These are phyloP conservation scores for Lipomyces orientalis DNA, from an alignment of 805 yeast species.

Conservation along the genomic window DNA sequence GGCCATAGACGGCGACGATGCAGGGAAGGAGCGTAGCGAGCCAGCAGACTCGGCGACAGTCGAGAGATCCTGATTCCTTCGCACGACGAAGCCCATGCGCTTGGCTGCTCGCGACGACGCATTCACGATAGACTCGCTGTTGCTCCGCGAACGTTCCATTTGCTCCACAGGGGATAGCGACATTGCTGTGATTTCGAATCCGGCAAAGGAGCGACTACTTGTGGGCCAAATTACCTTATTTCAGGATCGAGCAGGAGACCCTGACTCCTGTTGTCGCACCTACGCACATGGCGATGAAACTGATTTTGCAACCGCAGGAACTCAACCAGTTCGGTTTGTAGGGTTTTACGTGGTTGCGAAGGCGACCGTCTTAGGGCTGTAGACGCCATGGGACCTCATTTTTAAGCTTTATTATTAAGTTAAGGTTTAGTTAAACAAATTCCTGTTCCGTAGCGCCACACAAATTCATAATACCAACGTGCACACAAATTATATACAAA, in stretches of 20 bases:
- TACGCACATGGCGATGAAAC: not conserved
- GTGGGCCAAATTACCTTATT: not conserved
- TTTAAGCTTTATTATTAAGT: no score
- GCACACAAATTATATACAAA: not conserved
- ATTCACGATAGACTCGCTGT: conserved; percentile 36
- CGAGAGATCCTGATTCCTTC: conserved; percentile 32
- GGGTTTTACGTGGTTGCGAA: no score
- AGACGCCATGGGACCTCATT: not conserved
- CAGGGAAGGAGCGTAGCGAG: not conserved
- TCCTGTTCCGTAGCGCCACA: no score
- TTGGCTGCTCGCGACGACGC: conserved; percentile 33
- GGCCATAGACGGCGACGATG: not conserved
- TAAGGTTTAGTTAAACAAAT: no score
- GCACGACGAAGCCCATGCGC: conserved; percentile 41
- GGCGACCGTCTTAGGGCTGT: not conserved
- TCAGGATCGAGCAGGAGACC: not conserved
- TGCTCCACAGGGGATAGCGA: conserved; percentile 30
- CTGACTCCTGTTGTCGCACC: not conserved
- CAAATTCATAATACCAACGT: not conserved
- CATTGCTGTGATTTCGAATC: conserved; percentile 5
- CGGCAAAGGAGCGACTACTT: not conserved
- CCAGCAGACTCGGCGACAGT: conserved; percentile 22
- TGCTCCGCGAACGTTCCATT: conserved; percentile 39
- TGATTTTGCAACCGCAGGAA: no score
- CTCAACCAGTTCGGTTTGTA: no score